These are phyloP conservation scores for Nosema muscidifuracis DNA, from an alignment of 371 early-diverging fungal species.

Conservation along the genomic window DNA sequence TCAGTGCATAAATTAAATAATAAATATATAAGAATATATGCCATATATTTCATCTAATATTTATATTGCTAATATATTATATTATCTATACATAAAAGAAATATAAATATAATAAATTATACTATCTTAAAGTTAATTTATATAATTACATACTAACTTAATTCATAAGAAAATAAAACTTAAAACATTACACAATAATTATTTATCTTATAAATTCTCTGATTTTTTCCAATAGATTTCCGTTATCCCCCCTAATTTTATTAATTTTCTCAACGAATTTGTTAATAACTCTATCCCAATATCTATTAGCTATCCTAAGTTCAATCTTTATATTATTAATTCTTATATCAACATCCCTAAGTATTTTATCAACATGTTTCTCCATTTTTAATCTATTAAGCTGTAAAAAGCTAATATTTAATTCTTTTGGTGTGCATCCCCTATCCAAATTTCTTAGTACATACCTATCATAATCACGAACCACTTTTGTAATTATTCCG, in stretches of 20 bases:
- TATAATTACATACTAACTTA: too few species aligned
- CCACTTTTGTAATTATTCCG: slow-evolving; percentile 83
- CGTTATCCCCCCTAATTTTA: neutral
- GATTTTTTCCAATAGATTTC: neutral
- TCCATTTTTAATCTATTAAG: slow-evolving; percentile 45
- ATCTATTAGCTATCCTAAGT: slow-evolving; percentile 24
- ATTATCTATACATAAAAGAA: too few species aligned
- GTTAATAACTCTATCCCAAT: slow-evolving; percentile 46
- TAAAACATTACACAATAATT: too few species aligned
- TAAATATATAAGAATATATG: too few species aligned
- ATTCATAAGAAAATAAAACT: too few species aligned
- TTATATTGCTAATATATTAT: too few species aligned
- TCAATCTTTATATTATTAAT: slow-evolving; percentile 42
- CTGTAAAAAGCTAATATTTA: slow-evolving; percentile 67
- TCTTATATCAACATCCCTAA: slow-evolving; percentile 9
- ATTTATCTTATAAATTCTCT: neutral
- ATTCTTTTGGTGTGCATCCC: slow-evolving; percentile 77
- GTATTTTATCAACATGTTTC: slow-evolving; percentile 35
- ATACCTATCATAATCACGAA: slow-evolving; percentile 83
- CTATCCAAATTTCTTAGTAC: slow-evolving; percentile 79
- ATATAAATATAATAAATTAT: too few species aligned
- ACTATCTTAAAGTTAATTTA: too few species aligned
- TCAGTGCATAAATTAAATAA: too few species aligned
- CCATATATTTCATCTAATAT: too few species aligned
- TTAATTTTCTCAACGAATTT: slow-evolving; percentile 1